These are phyloP conservation scores for Coemansia sp. DNA, from an alignment of 192 early-diverging fungal genomes.

Conservation along the genomic window DNA sequence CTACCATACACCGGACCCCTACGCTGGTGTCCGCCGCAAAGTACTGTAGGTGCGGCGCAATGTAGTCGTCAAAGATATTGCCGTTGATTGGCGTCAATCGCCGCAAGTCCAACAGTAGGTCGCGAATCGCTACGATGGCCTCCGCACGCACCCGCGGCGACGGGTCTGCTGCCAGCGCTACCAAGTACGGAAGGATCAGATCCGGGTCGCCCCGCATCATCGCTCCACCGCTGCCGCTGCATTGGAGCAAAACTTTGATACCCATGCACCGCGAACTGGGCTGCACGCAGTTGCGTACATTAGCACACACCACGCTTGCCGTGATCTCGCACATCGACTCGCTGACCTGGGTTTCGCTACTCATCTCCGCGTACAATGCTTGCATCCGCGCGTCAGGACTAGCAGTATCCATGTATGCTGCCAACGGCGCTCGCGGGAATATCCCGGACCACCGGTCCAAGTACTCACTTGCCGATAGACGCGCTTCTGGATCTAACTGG, in stretches of 20 bases:
- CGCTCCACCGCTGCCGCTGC: constrained; percentile 29
- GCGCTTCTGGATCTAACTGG: constrained; percentile 72
- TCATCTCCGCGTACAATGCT: constrained; percentile 31
- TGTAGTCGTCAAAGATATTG: constrained; percentile 88
- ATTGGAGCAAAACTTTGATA: constrained; percentile 38
- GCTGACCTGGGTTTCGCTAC: constrained; percentile 1
- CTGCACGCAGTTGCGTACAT: constrained; percentile 44
- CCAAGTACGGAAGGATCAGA: constrained; percentile 44
- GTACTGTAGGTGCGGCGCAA: constrained; percentile 73
- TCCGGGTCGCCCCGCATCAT: constrained; percentile 42
- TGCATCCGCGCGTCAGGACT: constrained; percentile 43
- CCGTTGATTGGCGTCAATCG: constrained; percentile 79
- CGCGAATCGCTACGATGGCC: constrained; percentile 37
- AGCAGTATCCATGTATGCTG: constrained; percentile 45
- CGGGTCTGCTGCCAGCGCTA: constrained; percentile 35
- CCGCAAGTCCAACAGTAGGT: constrained; percentile 67
- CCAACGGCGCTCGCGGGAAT: constrained; percentile 38
- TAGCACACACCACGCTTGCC: constrained; percentile 42
- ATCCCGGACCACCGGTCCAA: constrained; percentile 68
- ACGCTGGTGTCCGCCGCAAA: constrained; percentile 73
- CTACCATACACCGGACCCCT: constrained; percentile 80
- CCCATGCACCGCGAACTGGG: constrained; percentile 47
- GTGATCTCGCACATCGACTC: constrained; percentile 44
- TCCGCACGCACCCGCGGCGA: constrained; percentile 45
- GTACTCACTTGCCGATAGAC: constrained; percentile 76